Evolutionary conservation across 768 basidiomycete species (phyloP), one percentile per base, ranked within the genome.

Genomic region (Russula sp.): DNA sequence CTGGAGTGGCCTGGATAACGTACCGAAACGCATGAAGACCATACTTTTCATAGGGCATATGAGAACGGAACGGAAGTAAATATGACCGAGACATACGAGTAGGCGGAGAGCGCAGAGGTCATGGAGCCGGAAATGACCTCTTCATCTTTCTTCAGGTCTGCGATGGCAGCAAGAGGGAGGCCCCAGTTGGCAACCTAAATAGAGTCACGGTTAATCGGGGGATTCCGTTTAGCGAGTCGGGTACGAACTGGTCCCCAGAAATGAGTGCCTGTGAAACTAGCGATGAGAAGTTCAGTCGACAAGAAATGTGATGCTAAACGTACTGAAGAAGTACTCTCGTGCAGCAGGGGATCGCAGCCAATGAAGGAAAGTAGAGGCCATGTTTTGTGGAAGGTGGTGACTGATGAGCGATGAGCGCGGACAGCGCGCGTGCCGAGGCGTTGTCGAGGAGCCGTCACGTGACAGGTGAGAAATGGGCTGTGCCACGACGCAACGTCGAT

Each of bases 131-230:
- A 98, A 68, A 99, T 99, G 71, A 93, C 81, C 69, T 97, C 92
- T 74, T 97, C 93, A 83, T 98, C 93, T 72, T 94, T 97, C 65
- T 77, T 79, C 70, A 98, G 76, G 77, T 99, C 96, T 7, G 93
- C 70, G 47, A 99, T 77, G 46, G 96, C 96, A 69, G 96, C 96
- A 42, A 98, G 76, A 61, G 96, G 96, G 18, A 99, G 83, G 69
- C 96, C 96, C 91, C 96, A 99, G 79, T 99, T 99, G 64, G 96
- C 96, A 64, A 94, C 87, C 95, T 96, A 70, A 42, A 43, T 94
- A 29, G 35, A 39, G n/a, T 20, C 53, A 32, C 32, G 43, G 62
- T 53, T 34, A 59, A 45, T 50, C 39, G 46, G 49, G 41, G 42
- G 45, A 16, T 34, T 38, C 39, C 7, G 53, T 41, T 16, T 16